Conservation (phyloP, 2,329 filamentous ascomycete genomes). For the Metarhizium anisopliae region DNA sequence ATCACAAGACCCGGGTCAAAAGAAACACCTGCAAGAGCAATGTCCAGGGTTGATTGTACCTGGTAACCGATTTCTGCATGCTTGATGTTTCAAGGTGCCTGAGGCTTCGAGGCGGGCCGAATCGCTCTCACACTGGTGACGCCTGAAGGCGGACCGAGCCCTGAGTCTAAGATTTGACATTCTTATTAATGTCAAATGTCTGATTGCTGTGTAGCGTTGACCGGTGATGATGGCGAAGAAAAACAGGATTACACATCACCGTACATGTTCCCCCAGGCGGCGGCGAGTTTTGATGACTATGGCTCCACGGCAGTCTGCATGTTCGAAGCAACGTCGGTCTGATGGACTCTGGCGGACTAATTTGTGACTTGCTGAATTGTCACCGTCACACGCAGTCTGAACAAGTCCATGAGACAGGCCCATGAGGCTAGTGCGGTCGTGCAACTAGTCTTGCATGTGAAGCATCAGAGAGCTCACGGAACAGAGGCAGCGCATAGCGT, state of each 20-base stretch:
- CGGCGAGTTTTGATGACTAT: not conserved
- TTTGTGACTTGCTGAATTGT: not conserved
- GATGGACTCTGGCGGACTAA: not conserved
- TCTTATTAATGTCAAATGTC: not conserved
- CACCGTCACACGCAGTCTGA: not conserved
- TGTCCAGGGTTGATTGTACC: not conserved
- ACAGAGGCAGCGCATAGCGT: not conserved
- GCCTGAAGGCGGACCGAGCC: not conserved
- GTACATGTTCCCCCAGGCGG: not conserved
- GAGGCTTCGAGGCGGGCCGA: not conserved
- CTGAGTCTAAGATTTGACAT: not conserved
- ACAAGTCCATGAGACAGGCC: not conserved
- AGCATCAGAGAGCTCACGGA: not conserved
- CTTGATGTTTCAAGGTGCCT: not conserved
- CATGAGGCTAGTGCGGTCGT: not conserved
- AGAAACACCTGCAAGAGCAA: not conserved
- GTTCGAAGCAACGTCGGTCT: not conserved
- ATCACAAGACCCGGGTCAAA: not conserved
- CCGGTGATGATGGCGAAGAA: not conserved
- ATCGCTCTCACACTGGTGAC: not conserved
- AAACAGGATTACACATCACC: not conserved
- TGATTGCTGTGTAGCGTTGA: not conserved
- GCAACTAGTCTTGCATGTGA: constrained; percentile 1
- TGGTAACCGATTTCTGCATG: not conserved
- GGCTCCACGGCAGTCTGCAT: not conserved